Conservation (phyloP, 23 red algal genomes). For the Gracilaria vermiculophylla region DNA sequence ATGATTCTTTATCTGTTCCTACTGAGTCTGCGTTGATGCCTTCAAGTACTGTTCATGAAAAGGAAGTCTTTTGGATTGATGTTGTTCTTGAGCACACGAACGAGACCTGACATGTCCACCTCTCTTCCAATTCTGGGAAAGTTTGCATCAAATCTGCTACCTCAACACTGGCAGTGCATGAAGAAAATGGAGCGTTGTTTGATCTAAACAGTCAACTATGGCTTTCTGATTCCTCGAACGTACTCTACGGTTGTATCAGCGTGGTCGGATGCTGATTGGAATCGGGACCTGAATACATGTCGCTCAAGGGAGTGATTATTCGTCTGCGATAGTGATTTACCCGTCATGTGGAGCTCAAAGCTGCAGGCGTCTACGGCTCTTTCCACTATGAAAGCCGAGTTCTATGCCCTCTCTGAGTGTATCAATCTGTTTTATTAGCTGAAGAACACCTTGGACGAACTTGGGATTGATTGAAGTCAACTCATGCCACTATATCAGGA, state of each 20-base stretch:
- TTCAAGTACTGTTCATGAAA: neutral
- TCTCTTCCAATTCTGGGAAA: constrained; percentile 48
- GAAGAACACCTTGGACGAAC: neutral
- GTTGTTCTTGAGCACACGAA: constrained; percentile 1
- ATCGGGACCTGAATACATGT: neutral
- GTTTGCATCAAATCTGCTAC: neutral
- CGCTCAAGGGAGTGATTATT: constrained; percentile 6
- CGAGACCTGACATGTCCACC: neutral
- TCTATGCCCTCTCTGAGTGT: constrained; percentile 4
- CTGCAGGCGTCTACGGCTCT: neutral
- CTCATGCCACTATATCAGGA: neutral
- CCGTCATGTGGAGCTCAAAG: neutral
- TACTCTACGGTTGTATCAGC: neutral
- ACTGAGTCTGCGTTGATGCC: neutral
- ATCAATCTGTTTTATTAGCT: constrained; percentile 3
- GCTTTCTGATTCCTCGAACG: neutral
- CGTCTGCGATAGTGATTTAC: neutral
- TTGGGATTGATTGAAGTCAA: neutral
- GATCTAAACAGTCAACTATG: neutral
- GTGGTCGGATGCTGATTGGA: neutral
- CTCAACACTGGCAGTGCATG: constrained; percentile 18
- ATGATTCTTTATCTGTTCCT: neutral
- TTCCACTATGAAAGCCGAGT: constrained; percentile 1
- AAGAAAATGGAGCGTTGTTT: constrained; percentile 18
- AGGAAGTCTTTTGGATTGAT: neutral